A percentile compares a stretch with the other conserved stretches of the same genome.
These are phyloP conservation scores for Endocalyx cinctus DNA, from an alignment of 2,329 filamentous ascomycete species.

Conservation along the genomic window DNA sequence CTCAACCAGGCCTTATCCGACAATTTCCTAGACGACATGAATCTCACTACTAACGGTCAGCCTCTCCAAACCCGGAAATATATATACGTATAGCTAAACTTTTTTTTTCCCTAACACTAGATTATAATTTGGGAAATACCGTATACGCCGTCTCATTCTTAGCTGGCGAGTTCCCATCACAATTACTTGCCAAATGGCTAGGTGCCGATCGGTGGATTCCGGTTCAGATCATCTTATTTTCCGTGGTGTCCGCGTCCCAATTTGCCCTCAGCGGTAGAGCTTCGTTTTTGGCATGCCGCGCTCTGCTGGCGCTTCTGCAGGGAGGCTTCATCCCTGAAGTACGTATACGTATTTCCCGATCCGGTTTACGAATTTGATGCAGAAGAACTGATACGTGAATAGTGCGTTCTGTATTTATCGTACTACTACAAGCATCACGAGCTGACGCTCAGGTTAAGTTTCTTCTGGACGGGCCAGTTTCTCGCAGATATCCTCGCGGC, in stretches of 20 bases:
- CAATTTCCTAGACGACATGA: slow-evolving; percentile 40
- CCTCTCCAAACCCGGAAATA: no score
- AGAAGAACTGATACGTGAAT: neutral
- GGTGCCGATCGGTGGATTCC: slow-evolving; percentile 26
- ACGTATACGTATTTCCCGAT: slow-evolving; percentile 1
- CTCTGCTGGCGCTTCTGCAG: slow-evolving; percentile 21
- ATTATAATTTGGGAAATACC: slow-evolving; percentile 50
- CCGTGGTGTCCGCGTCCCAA: slow-evolving; percentile 23
- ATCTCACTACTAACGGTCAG: slow-evolving; percentile 39
- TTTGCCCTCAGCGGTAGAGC: slow-evolving; percentile 18
- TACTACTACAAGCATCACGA: slow-evolving; percentile 31
- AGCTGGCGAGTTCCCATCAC: slow-evolving; percentile 55
- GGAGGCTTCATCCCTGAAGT: slow-evolving; percentile 29
- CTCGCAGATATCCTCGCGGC: slow-evolving; percentile 28
- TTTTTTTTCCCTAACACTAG: slow-evolving; percentile 17
- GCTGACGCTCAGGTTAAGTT: slow-evolving; percentile 32
- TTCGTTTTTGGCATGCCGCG: slow-evolving; percentile 21
- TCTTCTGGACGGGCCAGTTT: slow-evolving; percentile 33
- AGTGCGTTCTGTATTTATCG: slow-evolving; percentile 28
- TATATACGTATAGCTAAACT: no score
- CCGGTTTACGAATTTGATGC: neutral
- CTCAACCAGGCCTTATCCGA: slow-evolving; percentile 43
- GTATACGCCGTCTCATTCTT: slow-evolving; percentile 51
- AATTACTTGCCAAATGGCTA: slow-evolving; percentile 52
- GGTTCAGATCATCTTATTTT: slow-evolving; percentile 23